Conservation (phyloP, 306 rosid species). For the Boehmeria nivea region DNA sequence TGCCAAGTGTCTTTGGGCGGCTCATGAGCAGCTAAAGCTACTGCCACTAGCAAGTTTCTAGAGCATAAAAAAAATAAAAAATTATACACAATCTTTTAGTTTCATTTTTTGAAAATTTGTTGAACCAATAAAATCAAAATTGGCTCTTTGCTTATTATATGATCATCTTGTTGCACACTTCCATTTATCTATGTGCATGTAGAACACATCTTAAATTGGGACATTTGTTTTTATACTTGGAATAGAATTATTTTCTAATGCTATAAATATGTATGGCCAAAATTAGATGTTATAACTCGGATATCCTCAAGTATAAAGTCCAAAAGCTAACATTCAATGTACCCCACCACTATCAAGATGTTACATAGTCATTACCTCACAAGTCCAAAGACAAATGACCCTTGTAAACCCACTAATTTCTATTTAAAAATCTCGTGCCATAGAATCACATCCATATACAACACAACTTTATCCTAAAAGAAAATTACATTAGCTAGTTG, state of each 20-base stretch:
- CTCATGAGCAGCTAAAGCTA: conserved; percentile 4
- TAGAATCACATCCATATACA: not conserved
- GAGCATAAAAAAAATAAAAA: no score
- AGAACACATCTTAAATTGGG: not conserved
- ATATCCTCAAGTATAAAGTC: not conserved
- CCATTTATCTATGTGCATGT: not conserved
- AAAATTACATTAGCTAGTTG: conserved; percentile 4
- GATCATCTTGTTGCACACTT: not conserved
- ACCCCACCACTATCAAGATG: not conserved
- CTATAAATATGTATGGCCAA: not conserved
- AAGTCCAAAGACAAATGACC: not conserved
- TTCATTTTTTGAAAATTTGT: no score
- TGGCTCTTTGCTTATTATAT: no score
- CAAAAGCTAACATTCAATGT: not conserved
- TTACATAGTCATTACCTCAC: not conserved
- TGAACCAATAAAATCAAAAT: no score
- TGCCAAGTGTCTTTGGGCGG: conserved; percentile 6
- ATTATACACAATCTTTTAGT: not conserved
- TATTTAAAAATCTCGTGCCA: not conserved
- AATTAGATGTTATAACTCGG: not conserved
- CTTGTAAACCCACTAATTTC: not conserved
- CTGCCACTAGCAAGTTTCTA: not conserved
- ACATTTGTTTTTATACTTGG: not conserved
- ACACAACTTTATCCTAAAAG: not conserved
- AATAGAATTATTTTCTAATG: no score